Base-by-base conservation (phyloP, 2,329 filamentous ascomycete species). In the Ascochyta fabae region DNA sequence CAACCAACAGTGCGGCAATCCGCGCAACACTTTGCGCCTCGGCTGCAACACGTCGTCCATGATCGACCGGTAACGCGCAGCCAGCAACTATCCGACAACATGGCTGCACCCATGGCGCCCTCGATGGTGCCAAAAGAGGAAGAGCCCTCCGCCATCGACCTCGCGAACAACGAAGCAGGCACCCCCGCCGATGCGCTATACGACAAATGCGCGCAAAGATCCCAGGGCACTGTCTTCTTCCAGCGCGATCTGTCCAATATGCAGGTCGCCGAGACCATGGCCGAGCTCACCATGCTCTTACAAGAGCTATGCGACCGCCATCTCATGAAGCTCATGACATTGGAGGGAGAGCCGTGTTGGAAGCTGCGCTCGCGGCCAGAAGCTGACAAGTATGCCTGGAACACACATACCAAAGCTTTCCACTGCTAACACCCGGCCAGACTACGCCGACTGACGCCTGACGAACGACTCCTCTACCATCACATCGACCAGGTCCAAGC, bases 381-480 rank as follows among this genome's bases (percentile, higher is more conserved):
- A 16, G 75, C 75, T 12, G 71, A 73, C 31, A 75, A 74, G 74
- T 76, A 62, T 35, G 71, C 34, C 29, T 5, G 4, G 29, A 31
- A 13, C 24, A n/a, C 15, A 19, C 26, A 13, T 7, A 15, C 13
- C 8, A 10, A 6, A 34, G 3, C 7, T 15, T n/a, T n/a, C 15
- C 49, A 16, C 12, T 52, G n/a, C 61, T 68, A 39, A 67, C 38
- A 16, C 22, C 16, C 10, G 1, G 19, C 9, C 40, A 78, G 77
- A 48, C 68, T 81, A 55, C 68, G 70, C 22, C 77, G 77, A 51
- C 77, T 87, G 53, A 82, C 75, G 56, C 74, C 86, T 57, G 86
- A 94, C 69, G 94, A 98, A 77, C 85, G 87, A 70, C 84, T 96
- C 71, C 89, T 98, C 24, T 98, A 96, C 82, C 86, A 88, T 62